Percentiles rank a stretch among this genome's conserved stretches.
phyloP scores from a whole-genome alignment of 345 rosid genomes.

The Populus tremula region DNA sequence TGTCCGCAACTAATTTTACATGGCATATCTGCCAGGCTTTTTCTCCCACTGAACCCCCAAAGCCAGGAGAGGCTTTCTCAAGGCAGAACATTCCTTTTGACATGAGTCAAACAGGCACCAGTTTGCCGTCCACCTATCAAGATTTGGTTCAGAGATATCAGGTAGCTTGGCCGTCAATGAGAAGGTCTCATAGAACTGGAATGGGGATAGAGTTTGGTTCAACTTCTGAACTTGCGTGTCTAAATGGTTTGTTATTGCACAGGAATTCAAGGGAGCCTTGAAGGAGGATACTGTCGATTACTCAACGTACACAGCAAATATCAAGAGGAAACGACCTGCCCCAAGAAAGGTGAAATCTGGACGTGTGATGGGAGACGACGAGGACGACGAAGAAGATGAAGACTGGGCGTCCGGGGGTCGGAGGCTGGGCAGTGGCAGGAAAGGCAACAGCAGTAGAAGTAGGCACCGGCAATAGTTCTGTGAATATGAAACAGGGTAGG shows the following conservation, averaged over 20 bases:
- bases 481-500: slow-evolving; percentile 39
- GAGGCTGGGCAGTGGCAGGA: slow-evolving; percentile 42
- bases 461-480: slow-evolving; percentile 45
- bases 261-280: slow-evolving; percentile 88
- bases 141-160: slow-evolving; percentile 79
- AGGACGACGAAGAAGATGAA: slow-evolving; percentile 50
- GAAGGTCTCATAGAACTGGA: no score
- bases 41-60: slow-evolving; percentile 76
- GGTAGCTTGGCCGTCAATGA: slow-evolving; percentile 33
- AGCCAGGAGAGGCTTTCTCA: slow-evolving; percentile 69
- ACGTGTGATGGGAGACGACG: slow-evolving; percentile 28
- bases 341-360: slow-evolving; percentile 39
- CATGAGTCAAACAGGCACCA: slow-evolving; percentile 49
- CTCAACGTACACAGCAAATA: slow-evolving; percentile 68
- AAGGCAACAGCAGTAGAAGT: slow-evolving; percentile 45
- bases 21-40: slow-evolving; percentile 50
- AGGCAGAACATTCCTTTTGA: slow-evolving; percentile 73
- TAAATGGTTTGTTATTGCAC: slow-evolving; percentile 11
- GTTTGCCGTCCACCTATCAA: slow-evolving; percentile 57
- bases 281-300: slow-evolving; percentile 85
- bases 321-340: slow-evolving; percentile 76
- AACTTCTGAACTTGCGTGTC: neutral
- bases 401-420: slow-evolving; percentile 49
- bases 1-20: neutral
- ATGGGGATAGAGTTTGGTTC: neutral